A percentile compares a stretch with the other conserved stretches of the same genome.
Evolutionary conservation across 768 basidiomycete species (phyloP).

Genomic region (Leccinum rimulosum): DNA sequence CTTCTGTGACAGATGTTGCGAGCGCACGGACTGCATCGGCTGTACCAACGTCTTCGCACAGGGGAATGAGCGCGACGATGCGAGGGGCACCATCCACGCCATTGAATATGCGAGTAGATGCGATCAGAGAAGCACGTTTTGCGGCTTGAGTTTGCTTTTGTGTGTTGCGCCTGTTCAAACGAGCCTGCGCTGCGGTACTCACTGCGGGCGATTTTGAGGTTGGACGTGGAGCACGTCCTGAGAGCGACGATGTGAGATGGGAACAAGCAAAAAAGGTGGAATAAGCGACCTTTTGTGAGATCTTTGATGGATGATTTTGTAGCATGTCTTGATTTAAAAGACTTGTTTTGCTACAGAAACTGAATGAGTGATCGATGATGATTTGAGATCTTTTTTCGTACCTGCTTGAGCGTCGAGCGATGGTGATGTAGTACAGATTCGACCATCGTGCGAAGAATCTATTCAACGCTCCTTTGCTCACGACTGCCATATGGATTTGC

Average conservation of each 20-base stretch:
- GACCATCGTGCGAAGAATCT: slow-evolving; percentile 8
- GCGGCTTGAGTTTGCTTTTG: slow-evolving; percentile 78
- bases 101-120: slow-evolving; percentile 74
- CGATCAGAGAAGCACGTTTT: slow-evolving; percentile 67
- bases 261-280: not conserved
- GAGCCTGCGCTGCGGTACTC: slow-evolving; percentile 61
- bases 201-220: slow-evolving; percentile 51
- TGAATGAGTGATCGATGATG: not conserved
- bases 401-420: slow-evolving; percentile 88
- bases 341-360: slow-evolving; percentile 72
- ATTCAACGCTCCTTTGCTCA: too few species aligned
- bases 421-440: slow-evolving; percentile 48
- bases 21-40: slow-evolving; percentile 53
- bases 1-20: slow-evolving; percentile 55
- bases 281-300: slow-evolving; percentile 67
- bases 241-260: not conserved
- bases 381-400: slow-evolving; percentile 24
- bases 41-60: slow-evolving; percentile 64
- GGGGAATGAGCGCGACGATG: slow-evolving; percentile 84
- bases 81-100: slow-evolving; percentile 79
- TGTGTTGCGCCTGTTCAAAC: slow-evolving; percentile 76
- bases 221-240: slow-evolving; percentile 58
- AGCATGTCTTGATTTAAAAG: slow-evolving; percentile 89
- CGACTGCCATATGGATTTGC: too few species aligned
- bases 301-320: slow-evolving; percentile 84